phyloP scores from a whole-genome alignment of 345 rosid genomes.

The Abelmoschus esculentus region DNA sequence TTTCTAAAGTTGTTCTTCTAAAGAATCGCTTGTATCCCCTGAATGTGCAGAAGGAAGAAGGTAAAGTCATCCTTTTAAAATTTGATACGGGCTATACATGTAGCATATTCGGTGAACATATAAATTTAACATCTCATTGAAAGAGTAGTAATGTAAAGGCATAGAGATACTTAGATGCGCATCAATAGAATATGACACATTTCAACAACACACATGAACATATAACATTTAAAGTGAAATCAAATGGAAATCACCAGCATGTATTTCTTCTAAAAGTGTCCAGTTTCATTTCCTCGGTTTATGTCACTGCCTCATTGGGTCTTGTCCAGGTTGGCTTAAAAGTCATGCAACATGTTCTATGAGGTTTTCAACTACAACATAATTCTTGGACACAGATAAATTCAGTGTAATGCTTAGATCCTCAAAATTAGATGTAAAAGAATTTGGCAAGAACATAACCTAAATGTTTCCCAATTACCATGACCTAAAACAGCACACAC shows the following conservation, averaged over 20 bases:
- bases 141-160: too few species aligned
- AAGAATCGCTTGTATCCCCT: constrained; percentile 96
- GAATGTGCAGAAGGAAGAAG: constrained; percentile 17
- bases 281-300: neutral
- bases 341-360: neutral
- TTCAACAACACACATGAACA: neutral
- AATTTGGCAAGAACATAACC: neutral
- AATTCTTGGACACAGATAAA: neutral
- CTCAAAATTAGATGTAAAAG: neutral
- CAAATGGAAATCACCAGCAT: neutral
- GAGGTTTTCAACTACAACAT: neutral
- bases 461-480: neutral
- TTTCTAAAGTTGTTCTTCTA: constrained; percentile 57
- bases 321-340: neutral
- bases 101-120: too few species aligned
- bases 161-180: neutral
- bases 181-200: neutral
- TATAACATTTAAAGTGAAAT: too few species aligned
- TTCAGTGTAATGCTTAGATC: neutral
- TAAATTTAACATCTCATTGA: too few species aligned
- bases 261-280: neutral
- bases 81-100: too few species aligned
- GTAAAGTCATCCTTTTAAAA: neutral
- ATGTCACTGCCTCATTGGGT: neutral
- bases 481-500: neutral